Percentiles rank a stretch among this genome's conserved stretches.
These are phyloP conservation scores for Spergularia marina DNA, from an alignment of 148 eudicot species.

Conservation along the genomic window DNA sequence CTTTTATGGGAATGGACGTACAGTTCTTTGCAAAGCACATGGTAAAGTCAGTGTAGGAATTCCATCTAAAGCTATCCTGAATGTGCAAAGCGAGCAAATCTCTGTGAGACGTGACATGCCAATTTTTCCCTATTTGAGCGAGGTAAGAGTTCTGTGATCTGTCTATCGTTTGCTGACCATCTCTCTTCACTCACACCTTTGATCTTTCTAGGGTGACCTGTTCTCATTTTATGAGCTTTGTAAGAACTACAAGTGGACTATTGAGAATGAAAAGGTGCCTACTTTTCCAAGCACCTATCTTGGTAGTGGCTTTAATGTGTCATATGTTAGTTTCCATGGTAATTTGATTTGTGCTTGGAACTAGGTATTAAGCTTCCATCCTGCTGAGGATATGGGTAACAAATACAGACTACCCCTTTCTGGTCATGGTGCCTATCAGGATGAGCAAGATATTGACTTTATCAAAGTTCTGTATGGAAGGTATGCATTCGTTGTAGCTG, in stretches of 20 bases:
- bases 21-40: constrained; percentile 55
- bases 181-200: constrained; percentile 24
- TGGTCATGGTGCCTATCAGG: constrained; percentile 23
- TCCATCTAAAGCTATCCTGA: constrained; percentile 62
- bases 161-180: constrained; percentile 5
- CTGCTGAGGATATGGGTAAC: constrained; percentile 23
- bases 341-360: constrained; percentile 8
- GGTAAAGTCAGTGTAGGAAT: constrained; percentile 61
- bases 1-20: constrained; percentile 52
- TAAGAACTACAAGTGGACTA: constrained; percentile 63
- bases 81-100: constrained; percentile 72
- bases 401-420: constrained; percentile 16
- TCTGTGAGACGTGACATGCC: constrained; percentile 70
- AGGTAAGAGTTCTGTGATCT: constrained; percentile 39
- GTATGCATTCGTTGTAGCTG: constrained; percentile 22
- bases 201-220: constrained; percentile 56
- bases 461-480: constrained; percentile 57
- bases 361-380: constrained; percentile 62
- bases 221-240: constrained; percentile 90
- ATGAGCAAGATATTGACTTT: constrained; percentile 41
- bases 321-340: constrained; percentile 12
- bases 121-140: constrained; percentile 59
- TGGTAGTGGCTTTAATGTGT: not conserved
- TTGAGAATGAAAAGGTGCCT: constrained; percentile 56
- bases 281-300: not conserved